These are phyloP conservation scores for Exophiala alcalophila DNA, from an alignment of 2,329 filamentous ascomycete genomes.

Conservation along the genomic window DNA sequence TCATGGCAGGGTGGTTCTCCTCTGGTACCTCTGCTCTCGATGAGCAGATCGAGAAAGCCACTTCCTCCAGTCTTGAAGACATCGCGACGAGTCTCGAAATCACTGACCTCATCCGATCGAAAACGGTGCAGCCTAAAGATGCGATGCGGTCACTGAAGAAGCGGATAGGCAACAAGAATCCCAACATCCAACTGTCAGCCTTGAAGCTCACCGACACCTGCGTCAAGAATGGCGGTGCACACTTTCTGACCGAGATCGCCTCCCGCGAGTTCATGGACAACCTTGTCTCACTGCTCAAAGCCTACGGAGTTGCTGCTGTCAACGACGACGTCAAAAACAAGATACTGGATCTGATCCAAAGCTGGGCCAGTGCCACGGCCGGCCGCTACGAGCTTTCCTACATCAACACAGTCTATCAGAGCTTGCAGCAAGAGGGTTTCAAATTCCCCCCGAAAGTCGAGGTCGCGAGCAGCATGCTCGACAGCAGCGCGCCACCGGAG, in stretches of 20 bases:
- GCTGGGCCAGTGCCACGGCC: slow-evolving; percentile 87
- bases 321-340: slow-evolving; percentile 84
- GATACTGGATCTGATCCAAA: slow-evolving; percentile 90
- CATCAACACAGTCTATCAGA: slow-evolving; percentile 81
- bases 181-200: slow-evolving; percentile 93
- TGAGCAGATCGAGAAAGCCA: slow-evolving; percentile 94
- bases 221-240: slow-evolving; percentile 94
- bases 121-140: slow-evolving; percentile 95
- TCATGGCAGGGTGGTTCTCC: slow-evolving; percentile 96
- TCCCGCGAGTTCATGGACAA: slow-evolving; percentile 99
- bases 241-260: slow-evolving; percentile 93
- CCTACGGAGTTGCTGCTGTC: slow-evolving; percentile 67
- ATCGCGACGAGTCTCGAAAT: slow-evolving; percentile 98
- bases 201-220: slow-evolving; percentile 96
- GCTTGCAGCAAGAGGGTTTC: slow-evolving; percentile 78
- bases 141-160: slow-evolving; percentile 95
- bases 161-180: slow-evolving; percentile 95
- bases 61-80: slow-evolving; percentile 90
- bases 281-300: slow-evolving; percentile 81
- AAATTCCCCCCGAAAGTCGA: slow-evolving; percentile 82
- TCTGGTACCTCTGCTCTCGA: slow-evolving; percentile 87
- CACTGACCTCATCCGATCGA: slow-evolving; percentile 93
- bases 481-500: slow-evolving; percentile 93
- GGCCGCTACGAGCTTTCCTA: slow-evolving; percentile 79
- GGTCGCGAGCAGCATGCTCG: slow-evolving; percentile 94